Base-by-base conservation (phyloP, 2,329 filamentous ascomycete species). In the Lecanicillium sp. region DNA sequence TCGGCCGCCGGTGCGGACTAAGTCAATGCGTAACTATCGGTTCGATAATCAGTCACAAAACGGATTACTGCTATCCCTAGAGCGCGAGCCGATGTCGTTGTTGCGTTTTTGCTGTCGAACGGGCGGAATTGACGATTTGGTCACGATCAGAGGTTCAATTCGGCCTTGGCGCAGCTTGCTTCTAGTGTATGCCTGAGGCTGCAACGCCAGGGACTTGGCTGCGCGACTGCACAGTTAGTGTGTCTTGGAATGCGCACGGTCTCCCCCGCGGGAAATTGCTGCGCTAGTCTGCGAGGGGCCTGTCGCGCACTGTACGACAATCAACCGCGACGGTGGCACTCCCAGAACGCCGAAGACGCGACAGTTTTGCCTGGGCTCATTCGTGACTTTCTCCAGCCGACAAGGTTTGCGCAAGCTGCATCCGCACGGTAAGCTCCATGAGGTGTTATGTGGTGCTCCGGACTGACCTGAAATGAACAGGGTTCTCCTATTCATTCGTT, bases 1-100 rank as follows among this genome's bases (percentile, higher is more conserved):
- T 45, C 46, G 55, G 63, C 62, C 63, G 59, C 61, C 53, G 54
- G 45, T 51, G 62, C 60, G 62, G 63, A 56, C 61, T 61, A 53
- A 20, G 33, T 48, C 21, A 52, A 52, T 48, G 42, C 39, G 27
- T 39, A 15, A 20, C 9, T 38, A 8, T 43, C 23, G 19, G 29
- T 21, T 37, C 11, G 27, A 38, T 32, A 24, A 19, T 12, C 6
- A 10, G 24, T 19, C 14, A 9, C 27, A 10, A 3, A 39, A 14
- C 5, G 12, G 10, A 26, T n/a, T 21, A 6, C 20, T 26, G 10
- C 15, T 46, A 23, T 29, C 19, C 23, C 21, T 20, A 26, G n/a
- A 9, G 15, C n/a, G 40, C 12, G 33, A 38, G 21, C 32, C 33
- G 26, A 40, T 35, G 23, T 32, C 27, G 48, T 45, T 14, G 21